Conservation (phyloP, 2,329 filamentous ascomycete species). For the Dissoconium aciculare region DNA sequence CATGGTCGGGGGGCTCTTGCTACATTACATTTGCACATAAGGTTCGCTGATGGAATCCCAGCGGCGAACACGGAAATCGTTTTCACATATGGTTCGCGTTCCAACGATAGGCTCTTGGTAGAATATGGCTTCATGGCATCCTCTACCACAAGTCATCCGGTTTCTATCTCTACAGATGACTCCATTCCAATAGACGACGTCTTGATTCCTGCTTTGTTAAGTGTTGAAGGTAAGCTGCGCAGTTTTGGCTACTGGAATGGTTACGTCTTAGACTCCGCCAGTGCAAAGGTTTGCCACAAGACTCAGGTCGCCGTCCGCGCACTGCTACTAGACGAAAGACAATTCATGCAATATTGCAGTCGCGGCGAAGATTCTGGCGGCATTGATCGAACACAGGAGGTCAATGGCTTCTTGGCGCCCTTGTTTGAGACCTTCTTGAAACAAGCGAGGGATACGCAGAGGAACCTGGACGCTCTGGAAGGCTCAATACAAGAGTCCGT, state of each 20-base stretch:
- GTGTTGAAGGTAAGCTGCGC: slow-evolving; percentile 24
- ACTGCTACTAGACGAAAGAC: slow-evolving; percentile 22
- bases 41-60: too few species aligned
- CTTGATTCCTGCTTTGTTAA: slow-evolving; percentile 25
- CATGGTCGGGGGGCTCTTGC: too few species aligned
- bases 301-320: slow-evolving; percentile 31
- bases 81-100: slow-evolving; percentile 55
- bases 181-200: slow-evolving; percentile 28
- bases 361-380: slow-evolving; percentile 21
- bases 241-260: slow-evolving; percentile 30
- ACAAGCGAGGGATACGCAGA: slow-evolving; percentile 14
- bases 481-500: slow-evolving; percentile 1
- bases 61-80: slow-evolving; percentile 58
- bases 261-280: slow-evolving; percentile 20
- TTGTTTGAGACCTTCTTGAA: slow-evolving; percentile 10
- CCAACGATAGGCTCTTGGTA: slow-evolving; percentile 56
- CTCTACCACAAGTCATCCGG: slow-evolving; percentile 1
- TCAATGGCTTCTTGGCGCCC: slow-evolving; percentile 14
- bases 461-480: slow-evolving; percentile 9
- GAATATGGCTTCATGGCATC: slow-evolving; percentile 44
- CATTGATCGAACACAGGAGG: slow-evolving; percentile 15
- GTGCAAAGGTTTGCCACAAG: slow-evolving; percentile 28
- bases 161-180: slow-evolving; percentile 21
- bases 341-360: slow-evolving; percentile 26
- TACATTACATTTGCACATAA: too few species aligned